Evolutionary conservation across 2,329 filamentous ascomycete genomes (phyloP).

Genomic region (Pseudocercospora fuligena): DNA sequence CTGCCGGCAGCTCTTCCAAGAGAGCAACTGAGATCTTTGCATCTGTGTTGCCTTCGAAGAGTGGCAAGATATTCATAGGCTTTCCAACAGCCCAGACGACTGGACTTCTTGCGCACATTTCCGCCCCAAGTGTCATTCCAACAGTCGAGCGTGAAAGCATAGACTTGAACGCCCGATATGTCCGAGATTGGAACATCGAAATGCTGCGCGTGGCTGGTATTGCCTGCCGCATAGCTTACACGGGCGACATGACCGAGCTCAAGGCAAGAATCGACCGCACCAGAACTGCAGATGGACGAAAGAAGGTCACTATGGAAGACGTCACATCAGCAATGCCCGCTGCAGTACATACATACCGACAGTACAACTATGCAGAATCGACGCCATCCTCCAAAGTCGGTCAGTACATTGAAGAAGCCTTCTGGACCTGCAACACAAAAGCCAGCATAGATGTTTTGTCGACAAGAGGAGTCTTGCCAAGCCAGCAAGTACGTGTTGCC

Average conservation of each 20-base stretch:
- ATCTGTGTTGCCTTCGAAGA: slow-evolving; percentile 85
- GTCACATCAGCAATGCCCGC: slow-evolving; percentile 73
- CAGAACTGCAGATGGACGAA: slow-evolving; percentile 36
- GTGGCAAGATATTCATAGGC: slow-evolving; percentile 92
- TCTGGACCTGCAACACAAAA: slow-evolving; percentile 88
- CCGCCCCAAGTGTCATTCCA: slow-evolving; percentile 92
- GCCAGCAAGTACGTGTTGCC: slow-evolving; percentile 77
- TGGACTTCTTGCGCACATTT: slow-evolving; percentile 89
- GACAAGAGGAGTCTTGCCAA: slow-evolving; percentile 83
- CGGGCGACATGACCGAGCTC: slow-evolving; percentile 82
- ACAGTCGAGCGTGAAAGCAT: slow-evolving; percentile 97
- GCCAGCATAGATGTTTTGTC: slow-evolving; percentile 87
- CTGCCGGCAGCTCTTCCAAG: slow-evolving; percentile 55
- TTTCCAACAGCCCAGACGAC: slow-evolving; percentile 98
- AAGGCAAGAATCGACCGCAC: slow-evolving; percentile 56
- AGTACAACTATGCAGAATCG: slow-evolving; percentile 87
- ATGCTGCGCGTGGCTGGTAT: slow-evolving; percentile 91
- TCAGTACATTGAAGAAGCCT: slow-evolving; percentile 88
- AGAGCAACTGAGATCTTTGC: slow-evolving; percentile 80
- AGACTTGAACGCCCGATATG: slow-evolving; percentile 92
- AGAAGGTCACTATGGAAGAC: slow-evolving; percentile 63
- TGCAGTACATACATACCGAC: slow-evolving; percentile 80
- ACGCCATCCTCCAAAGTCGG: slow-evolving; percentile 85
- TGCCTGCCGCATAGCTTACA: slow-evolving; percentile 84
- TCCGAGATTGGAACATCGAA: slow-evolving; percentile 93